Evolutionary conservation across 345 rosid species (phyloP), one percentile per base, ranked within the genome.

Genomic region (Lepidium sativum): DNA sequence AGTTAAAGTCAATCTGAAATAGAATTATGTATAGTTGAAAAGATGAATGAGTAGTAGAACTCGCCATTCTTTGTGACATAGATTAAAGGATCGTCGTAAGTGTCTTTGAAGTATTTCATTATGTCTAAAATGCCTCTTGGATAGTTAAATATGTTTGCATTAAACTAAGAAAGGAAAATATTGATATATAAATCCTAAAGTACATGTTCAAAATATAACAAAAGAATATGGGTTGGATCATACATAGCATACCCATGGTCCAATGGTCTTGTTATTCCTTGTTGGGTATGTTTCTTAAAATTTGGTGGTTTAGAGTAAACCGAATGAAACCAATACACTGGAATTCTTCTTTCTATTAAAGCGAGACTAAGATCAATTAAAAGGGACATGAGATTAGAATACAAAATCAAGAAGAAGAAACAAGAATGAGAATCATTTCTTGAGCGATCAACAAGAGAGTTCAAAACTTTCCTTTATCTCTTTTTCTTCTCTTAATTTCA

Each of bases 51-150:
- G 17, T 27, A 16, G 1, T 35, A 35, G 21, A 48, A 27, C 60
- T 42, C 29, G 50, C 68, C 68, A 29, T 63, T 63, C 35, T 63
- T 58, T 3, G 58, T 63, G 6, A 63, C 13, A 49, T 48, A 63
- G 15, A 63, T 4, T 10, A 38, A 23, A 63, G 68, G 68, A 17
- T 63, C 2, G 9, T 9, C 14, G 15, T 61, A 61, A 10, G 4
- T 45, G 1, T 8, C 6, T 44, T 43, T 66, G 62, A 54, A 42
- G 13, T 43, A 9, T 0, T 54, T 23, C 53, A 66, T 33, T 32
- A 66, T 37, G 6, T 33, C 8, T 6, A 33, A 41, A 18, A 66
- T 66, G 62, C 70, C 63, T 43, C 3, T 66, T 43, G 70, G 54
- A 2, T 11, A 4, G 54, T 66, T 54, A 44, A 32, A 54, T 0